Base-by-base conservation (phyloP, 2,329 filamentous ascomycete genomes). In the Colletotrichum viniferum region DNA sequence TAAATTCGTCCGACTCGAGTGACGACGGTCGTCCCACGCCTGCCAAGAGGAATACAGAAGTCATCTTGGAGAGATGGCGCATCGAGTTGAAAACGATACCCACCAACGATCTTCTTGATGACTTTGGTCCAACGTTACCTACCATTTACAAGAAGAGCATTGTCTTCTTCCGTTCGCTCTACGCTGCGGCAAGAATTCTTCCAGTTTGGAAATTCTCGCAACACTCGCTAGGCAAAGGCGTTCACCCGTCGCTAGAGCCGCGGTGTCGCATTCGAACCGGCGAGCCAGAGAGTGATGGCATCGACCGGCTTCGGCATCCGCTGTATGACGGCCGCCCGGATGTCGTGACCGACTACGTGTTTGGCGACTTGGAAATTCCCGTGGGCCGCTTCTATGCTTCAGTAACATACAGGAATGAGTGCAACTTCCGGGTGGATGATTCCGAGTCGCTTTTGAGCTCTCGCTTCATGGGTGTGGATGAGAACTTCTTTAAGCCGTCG, bases 81-180 rank as follows among this genome's bases (percentile, higher is more conserved):
- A 90, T 99, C 77, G 94, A 97, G 82, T 88, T 98, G 72, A 94
- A 94, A 81, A 91, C 91, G 78, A 86, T 86, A 73, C 84, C 88
- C 73, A 82, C 87, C 82, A 82, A 89, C 78, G 80, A 83, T 36
- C 79, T 82, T 36, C 79, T 82, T 18, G 88, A 90, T 63, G 91
- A 91, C 81, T 95, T 93, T 82, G 90, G 90, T 9, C 87, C 87
- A 13, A 88, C 87, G 36, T 87, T 98, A 67, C 96, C 97, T 16
- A 96, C 95, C 68, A 93, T 98, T 74, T 99, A 99, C 89, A 99
- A 99, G 86, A 97, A 98, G 86, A 95, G 95, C 80, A 98, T 99
- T 78, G 94, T 98, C 78, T 92, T 98, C 79, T 98, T 98, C 85
- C 92, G 97, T 76, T 96, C 96, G 3, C 89, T 99, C 61, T 98